Evolutionary conservation across 2,329 filamentous ascomycete genomes (phyloP).

Genomic region (Xylaria hypoxylon): DNA sequence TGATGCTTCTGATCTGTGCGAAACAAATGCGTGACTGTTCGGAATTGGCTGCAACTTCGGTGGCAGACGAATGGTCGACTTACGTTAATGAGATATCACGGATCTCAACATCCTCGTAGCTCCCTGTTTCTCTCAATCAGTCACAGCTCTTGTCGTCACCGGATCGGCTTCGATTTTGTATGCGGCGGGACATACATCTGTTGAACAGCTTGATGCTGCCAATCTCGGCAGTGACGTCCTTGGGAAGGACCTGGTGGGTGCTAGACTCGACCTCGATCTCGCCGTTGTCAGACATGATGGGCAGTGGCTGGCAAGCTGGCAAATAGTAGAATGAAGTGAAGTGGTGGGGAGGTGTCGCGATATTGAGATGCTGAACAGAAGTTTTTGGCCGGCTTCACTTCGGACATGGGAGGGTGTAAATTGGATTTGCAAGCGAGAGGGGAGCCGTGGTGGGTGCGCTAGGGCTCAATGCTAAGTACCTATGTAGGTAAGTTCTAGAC

Average conservation of each 20-base stretch:
- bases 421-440: constrained; percentile 39
- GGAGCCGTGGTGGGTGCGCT: constrained; percentile 41
- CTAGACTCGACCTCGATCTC: constrained; percentile 81
- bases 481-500: constrained; percentile 1
- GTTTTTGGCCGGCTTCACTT: constrained; percentile 49
- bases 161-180: constrained; percentile 41
- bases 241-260: constrained; percentile 76
- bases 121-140: constrained; percentile 51
- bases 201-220: constrained; percentile 87
- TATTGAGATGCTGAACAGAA: constrained; percentile 48
- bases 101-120: constrained; percentile 99
- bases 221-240: constrained; percentile 80
- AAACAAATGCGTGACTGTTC: constrained; percentile 21
- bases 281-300: constrained; percentile 82
- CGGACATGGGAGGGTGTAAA: constrained; percentile 38
- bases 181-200: constrained; percentile 53
- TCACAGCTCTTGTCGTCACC: not conserved
- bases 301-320: constrained; percentile 41
- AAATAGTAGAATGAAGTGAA: constrained; percentile 41
- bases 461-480: constrained; percentile 34
- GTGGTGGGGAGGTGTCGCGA: constrained; percentile 51
- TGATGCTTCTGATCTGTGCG: constrained; percentile 34
- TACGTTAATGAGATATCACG: constrained; percentile 99
- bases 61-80: constrained; percentile 56
- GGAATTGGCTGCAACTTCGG: constrained; percentile 42